Percentiles rank a stretch among this genome's conserved stretches.
phyloP scores from a whole-genome alignment of 495 filamentous ascomycete genomes.

The Talaromyces borbonicus region DNA sequence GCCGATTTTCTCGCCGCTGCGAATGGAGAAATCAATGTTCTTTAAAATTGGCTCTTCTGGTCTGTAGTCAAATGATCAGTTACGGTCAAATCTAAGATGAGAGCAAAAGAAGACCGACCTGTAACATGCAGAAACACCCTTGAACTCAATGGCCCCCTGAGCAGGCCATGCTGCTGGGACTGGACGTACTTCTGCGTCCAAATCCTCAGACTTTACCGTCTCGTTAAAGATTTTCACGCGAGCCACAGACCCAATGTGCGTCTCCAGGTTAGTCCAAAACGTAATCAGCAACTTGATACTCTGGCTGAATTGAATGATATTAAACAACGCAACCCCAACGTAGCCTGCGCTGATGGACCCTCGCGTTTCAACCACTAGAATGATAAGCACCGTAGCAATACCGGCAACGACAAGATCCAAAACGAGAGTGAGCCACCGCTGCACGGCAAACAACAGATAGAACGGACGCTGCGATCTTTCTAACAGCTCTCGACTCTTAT shows the following conservation, averaged over 20 bases:
- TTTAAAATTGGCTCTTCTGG: conserved; percentile 34
- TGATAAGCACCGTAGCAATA: conserved; percentile 42
- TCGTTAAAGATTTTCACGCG: conserved; percentile 48
- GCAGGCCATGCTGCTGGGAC: conserved; percentile 39
- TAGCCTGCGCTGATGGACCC: conserved; percentile 37
- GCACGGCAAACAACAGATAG: conserved; percentile 52
- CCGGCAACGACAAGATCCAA: conserved; percentile 50
- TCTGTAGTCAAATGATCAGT: conserved; percentile 11
- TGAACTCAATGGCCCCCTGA: conserved; percentile 42
- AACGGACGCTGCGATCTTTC: conserved; percentile 45
- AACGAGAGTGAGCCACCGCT: conserved; percentile 62
- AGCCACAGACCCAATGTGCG: conserved; percentile 45
- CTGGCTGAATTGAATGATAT: conserved; percentile 46
- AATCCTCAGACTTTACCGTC: conserved; percentile 39
- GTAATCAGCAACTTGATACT: conserved; percentile 40
- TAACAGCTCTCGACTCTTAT: conserved; percentile 47
- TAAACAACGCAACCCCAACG: conserved; percentile 48
- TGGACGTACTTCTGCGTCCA: conserved; percentile 26
- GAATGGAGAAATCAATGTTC: conserved; percentile 39
- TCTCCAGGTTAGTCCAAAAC: conserved; percentile 51
- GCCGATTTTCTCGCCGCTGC: conserved; percentile 47
- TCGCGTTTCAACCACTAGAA: conserved; percentile 34
- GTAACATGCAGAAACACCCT: conserved; percentile 30
- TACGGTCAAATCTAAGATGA: neutral
- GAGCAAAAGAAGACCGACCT: conserved; percentile 16